phyloP scores from a whole-genome alignment of 2,329 filamentous ascomycete species.

The Chaetomiaceae sp. region DNA sequence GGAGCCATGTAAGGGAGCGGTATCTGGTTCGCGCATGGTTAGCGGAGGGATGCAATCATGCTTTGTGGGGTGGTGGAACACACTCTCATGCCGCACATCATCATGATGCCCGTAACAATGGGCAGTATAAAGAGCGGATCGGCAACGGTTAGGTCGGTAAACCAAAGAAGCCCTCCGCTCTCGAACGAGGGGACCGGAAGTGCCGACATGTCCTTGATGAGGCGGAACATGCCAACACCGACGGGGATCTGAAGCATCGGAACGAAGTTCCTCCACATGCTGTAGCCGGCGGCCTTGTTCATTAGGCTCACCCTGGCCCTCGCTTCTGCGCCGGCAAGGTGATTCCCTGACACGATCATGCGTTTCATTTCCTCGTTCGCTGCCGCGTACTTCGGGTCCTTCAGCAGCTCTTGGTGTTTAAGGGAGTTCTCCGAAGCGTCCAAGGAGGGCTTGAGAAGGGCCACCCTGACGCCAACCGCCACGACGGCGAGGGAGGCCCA shows the following conservation, averaged over 20 bases:
- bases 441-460: conserved; percentile 63
- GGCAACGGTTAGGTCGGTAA: conserved; percentile 66
- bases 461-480: conserved; percentile 59
- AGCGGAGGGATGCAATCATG: not conserved
- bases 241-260: conserved; percentile 61
- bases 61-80: conserved; percentile 24
- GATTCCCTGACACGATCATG: conserved; percentile 42
- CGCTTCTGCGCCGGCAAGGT: conserved; percentile 41
- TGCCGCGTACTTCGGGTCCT: conserved; percentile 52
- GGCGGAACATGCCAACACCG: conserved; percentile 75
- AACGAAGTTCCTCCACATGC: conserved; percentile 45
- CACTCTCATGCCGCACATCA: conserved; percentile 58
- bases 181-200: conserved; percentile 79
- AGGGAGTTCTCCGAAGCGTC: conserved; percentile 58
- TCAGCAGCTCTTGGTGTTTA: conserved; percentile 54
- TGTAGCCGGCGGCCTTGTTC: conserved; percentile 52
- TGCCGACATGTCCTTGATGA: conserved; percentile 67
- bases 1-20: conserved; percentile 32
- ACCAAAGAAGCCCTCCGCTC: conserved; percentile 69
- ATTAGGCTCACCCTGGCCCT: conserved; percentile 47
- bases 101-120: conserved; percentile 49
- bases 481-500: conserved; percentile 67
- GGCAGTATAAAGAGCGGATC: conserved; percentile 81
- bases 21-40: conserved; percentile 24
- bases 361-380: conserved; percentile 48